Evolutionary conservation across 805 yeast species (phyloP).

Genomic region (Komagataella kurtzmanii): DNA sequence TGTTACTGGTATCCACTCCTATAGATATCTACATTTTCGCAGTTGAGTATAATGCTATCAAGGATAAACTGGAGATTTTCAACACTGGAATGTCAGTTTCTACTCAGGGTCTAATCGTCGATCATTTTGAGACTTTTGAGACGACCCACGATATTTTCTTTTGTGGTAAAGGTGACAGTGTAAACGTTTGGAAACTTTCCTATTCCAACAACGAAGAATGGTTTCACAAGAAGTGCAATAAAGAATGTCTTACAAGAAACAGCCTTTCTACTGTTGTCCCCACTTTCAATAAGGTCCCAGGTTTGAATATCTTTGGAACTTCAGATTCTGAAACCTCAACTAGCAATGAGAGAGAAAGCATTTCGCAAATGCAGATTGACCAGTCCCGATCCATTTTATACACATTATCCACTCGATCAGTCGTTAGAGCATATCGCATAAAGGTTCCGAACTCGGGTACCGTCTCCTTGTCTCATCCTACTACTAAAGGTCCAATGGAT

Average conservation of each 20-base stretch:
- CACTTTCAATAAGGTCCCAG: conserved; percentile 14
- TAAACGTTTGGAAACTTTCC: conserved; percentile 75
- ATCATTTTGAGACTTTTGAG: conserved; percentile 43
- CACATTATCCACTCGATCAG: conserved; percentile 69
- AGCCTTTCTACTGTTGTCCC: conserved; percentile 41
- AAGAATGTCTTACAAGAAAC: conserved; percentile 69
- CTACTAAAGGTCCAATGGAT: conserved; percentile 28
- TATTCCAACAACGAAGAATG: conserved; percentile 78
- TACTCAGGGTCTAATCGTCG: conserved; percentile 63
- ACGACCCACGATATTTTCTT: conserved; percentile 72
- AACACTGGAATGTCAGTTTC: conserved; percentile 78
- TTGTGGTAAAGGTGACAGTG: conserved; percentile 66
- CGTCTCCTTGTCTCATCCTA: conserved; percentile 14
- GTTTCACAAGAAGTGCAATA: conserved; percentile 73
- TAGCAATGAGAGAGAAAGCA: conserved; percentile 25
- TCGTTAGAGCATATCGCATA: conserved; percentile 67
- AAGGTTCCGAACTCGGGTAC: conserved; percentile 22
- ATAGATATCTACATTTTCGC: conserved; percentile 68
- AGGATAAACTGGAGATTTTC: conserved; percentile 48
- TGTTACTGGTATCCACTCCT: conserved; percentile 71
- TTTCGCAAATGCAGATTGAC: conserved; percentile 61
- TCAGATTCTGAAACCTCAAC: conserved; percentile 5
- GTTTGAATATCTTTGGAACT: conserved; percentile 12
- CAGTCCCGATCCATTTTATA: conserved; percentile 67
- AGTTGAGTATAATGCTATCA: conserved; percentile 33